Conservation (phyloP, 371 early-diverging fungal genomes). For the Syncephalastrum sp. region DNA sequence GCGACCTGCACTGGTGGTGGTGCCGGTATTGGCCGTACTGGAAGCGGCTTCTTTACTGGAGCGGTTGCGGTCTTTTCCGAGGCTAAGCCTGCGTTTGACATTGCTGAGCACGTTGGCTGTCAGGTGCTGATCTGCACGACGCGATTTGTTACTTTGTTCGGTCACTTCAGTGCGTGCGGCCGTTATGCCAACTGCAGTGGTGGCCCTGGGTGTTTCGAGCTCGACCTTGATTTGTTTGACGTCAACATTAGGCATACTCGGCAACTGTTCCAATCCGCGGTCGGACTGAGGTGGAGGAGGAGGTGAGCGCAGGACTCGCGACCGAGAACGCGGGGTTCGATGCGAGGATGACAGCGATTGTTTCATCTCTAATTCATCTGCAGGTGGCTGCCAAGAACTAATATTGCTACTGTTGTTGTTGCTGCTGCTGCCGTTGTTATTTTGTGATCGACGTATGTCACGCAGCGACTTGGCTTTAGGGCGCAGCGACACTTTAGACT, state of each 20-base stretch:
- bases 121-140: conserved; percentile 2
- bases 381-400: conserved; percentile 1
- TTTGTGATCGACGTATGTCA: neutral
- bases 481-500: neutral
- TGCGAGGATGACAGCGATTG: neutral
- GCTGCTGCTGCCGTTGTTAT: neutral
- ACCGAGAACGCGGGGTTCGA: conserved; percentile 15
- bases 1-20: conserved; percentile 5
- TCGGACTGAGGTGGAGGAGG: conserved; percentile 17
- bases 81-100: conserved; percentile 24
- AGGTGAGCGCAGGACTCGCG: conserved; percentile 20
- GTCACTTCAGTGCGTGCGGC: neutral
- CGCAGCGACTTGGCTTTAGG: conserved; percentile 13
- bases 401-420: neutral
- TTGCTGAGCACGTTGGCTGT: conserved; percentile 17
- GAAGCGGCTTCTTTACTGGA: conserved; percentile 4
- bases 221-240: conserved; percentile 20
- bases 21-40: too few relatives aligned
- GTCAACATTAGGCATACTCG: conserved; percentile 24
- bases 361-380: neutral
- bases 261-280: conserved; percentile 6
- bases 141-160: neutral
- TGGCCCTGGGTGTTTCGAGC: conserved; percentile 7
- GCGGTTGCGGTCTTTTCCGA: conserved; percentile 28
- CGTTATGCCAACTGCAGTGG: neutral